Evolutionary conservation across 371 early-diverging fungal genomes (phyloP).

Genomic region (Gilbertella persicaria): DNA sequence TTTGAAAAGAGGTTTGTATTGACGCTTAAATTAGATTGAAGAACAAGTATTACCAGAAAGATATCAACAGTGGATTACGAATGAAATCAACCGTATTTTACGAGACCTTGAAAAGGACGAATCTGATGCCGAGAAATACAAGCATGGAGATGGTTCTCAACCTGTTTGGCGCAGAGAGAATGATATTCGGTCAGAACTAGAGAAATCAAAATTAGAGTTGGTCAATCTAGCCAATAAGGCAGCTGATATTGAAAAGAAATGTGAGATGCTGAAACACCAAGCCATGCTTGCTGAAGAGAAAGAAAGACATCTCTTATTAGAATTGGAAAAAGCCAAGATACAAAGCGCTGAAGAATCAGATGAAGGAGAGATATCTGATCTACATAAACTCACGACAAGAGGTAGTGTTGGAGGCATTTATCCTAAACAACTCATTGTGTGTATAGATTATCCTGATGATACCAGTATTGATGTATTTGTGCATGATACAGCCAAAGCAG

Average conservation of each 20-base stretch:
- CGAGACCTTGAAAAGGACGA: constrained; percentile 62
- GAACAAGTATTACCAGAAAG: constrained; percentile 74
- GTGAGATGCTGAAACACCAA: constrained; percentile 27
- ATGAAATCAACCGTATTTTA: constrained; percentile 83
- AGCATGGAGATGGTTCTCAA: constrained; percentile 17
- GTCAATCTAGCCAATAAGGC: constrained; percentile 19
- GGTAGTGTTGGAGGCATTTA: too few species aligned
- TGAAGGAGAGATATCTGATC: constrained; percentile 6
- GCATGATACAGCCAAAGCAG: constrained; percentile 58
- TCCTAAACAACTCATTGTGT: neutral
- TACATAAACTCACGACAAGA: neutral
- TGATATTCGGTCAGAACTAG: constrained; percentile 36
- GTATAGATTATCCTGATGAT: constrained; percentile 52
- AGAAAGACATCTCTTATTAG: constrained; percentile 18
- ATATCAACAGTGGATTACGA: constrained; percentile 77
- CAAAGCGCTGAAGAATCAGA: constrained; percentile 8
- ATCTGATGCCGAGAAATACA: constrained; percentile 38
- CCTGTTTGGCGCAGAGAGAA: constrained; percentile 46
- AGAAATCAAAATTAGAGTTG: constrained; percentile 31
- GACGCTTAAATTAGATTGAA: constrained; percentile 54
- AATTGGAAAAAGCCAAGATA: constrained; percentile 12
- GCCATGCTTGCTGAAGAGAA: constrained; percentile 34
- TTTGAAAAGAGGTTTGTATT: neutral
- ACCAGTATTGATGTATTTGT: constrained; percentile 67
- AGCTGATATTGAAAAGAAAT: constrained; percentile 30